Percentiles rank a stretch among this genome's conserved stretches.
These are phyloP conservation scores for Mucor circinelloides DNA, from an alignment of 371 early-diverging fungal species.

Conservation along the genomic window DNA sequence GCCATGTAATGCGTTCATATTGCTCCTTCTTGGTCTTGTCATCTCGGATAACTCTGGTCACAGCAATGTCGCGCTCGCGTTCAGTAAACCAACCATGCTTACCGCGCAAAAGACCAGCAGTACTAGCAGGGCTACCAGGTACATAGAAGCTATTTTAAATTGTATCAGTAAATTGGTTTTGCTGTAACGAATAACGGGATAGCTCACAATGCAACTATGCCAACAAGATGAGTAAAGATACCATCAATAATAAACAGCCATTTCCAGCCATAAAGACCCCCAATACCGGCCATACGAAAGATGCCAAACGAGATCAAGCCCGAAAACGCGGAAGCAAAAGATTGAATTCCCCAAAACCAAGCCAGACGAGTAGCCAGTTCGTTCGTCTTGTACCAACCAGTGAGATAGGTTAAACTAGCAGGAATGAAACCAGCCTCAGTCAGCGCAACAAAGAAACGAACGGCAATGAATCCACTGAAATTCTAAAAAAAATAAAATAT, in stretches of 20 bases:
- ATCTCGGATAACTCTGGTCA: slow-evolving; percentile 58
- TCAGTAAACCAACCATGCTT: slow-evolving; percentile 42
- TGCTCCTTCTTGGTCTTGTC: slow-evolving; percentile 52
- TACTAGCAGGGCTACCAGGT: slow-evolving; percentile 43
- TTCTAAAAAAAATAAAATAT: too few relatives aligned
- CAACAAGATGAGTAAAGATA: slow-evolving; percentile 50
- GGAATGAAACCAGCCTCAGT: slow-evolving; percentile 66
- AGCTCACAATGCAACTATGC: slow-evolving; percentile 41
- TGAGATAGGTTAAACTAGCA: slow-evolving; percentile 57
- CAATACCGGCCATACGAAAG: slow-evolving; percentile 54
- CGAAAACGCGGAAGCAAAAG: slow-evolving; percentile 60
- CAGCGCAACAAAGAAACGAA: slow-evolving; percentile 35
- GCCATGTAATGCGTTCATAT: slow-evolving; percentile 24
- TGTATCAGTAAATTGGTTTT: not conserved
- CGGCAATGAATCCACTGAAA: slow-evolving; percentile 26
- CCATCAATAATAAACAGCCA: slow-evolving; percentile 63
- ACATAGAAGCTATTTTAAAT: slow-evolving; percentile 33
- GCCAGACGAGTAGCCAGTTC: slow-evolving; percentile 61
- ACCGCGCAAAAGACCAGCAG: slow-evolving; percentile 41
- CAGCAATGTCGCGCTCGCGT: slow-evolving; percentile 51
- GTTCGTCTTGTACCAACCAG: slow-evolving; percentile 58
- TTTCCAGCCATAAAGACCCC: slow-evolving; percentile 61
- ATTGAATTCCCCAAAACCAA: slow-evolving; percentile 64
- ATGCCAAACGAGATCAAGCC: slow-evolving; percentile 63
- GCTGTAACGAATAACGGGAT: not conserved